Evolutionary conservation across 2,329 filamentous ascomycete species (phyloP).

Genomic region (Xylaria sp.): DNA sequence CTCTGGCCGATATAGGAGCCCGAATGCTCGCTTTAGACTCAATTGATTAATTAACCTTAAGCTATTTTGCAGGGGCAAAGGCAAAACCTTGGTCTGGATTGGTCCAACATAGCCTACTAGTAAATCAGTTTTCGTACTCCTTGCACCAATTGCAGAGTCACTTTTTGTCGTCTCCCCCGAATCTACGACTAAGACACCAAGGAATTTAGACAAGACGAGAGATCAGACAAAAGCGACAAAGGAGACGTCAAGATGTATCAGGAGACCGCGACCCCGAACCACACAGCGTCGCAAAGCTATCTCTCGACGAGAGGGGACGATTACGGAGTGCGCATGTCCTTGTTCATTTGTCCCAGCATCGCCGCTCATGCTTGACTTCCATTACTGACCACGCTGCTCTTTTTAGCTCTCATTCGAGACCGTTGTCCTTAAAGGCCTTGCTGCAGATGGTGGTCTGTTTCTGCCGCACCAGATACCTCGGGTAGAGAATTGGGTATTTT

Average conservation of each 20-base stretch:
- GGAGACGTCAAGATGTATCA: conserved; percentile 19
- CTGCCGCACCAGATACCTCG: conserved; percentile 81
- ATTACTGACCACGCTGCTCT: background rate
- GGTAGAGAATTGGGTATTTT: conserved; percentile 49
- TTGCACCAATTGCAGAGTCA: background rate
- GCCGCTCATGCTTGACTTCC: background rate
- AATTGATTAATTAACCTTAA: background rate
- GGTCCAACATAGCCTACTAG: no score
- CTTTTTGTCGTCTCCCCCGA: background rate
- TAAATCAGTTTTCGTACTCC: no score
- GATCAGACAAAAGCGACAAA: background rate
- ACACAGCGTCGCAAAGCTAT: conserved; percentile 27
- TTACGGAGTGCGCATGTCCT: conserved; percentile 25
- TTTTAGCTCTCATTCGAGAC: conserved; percentile 84
- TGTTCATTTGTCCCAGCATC: background rate
- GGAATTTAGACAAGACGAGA: background rate
- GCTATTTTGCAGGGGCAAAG: conserved; percentile 11
- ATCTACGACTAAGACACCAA: background rate
- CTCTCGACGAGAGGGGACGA: conserved; percentile 28
- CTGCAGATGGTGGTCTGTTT: conserved; percentile 85
- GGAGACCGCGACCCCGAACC: conserved; percentile 21
- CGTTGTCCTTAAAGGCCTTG: conserved; percentile 87
- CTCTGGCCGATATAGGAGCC: conserved; percentile 26
- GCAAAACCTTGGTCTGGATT: no score
- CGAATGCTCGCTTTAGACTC: background rate